Evolutionary conservation across 345 rosid species (phyloP), one percentile per base, ranked within the genome.

Genomic region (Populus euphratica): DNA sequence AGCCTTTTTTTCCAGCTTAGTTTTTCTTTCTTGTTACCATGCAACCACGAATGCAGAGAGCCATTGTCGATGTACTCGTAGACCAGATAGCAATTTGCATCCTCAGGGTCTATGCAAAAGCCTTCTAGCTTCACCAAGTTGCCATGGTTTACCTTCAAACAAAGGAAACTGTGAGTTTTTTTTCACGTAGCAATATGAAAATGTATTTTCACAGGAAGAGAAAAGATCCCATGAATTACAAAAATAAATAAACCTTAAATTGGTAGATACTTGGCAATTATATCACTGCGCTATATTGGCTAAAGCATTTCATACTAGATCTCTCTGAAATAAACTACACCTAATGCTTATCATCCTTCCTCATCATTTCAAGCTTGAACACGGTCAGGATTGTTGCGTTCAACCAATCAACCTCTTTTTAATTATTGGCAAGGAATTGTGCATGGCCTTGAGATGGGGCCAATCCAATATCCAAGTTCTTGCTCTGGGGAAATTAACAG

Each of bases 41-140:
- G 90, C 11, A 91, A 86, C 91, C 88, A 88, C 16, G 87, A 86
- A 73, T 87, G 76, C 74, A 91, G 89, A 31, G 92, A 90, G 11
- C 91, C 91, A 36, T 80, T 90, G 79, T 87, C 86, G 5, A 88
- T 62, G 75, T 83, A 87, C 82, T 91, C 92, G 27, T 90, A 90
- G 80, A 90, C 78, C 73, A 91, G 82, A 73, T 88, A 88, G 88
- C 93, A 91, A 76, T 80, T 87, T 10, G 73, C 88, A 41, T 89
- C 90, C 47, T 85, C 88, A 8, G 86, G 83, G 72, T 88, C 89
- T 59, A 90, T 84, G 84, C 92, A 88, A 80, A 91, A 91, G 21
- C 96, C 96, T 36, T 89, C 93, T 68, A 91, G 80, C 88, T 77
- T 88, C 86, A 91, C 93, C 72, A 90, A 81, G 75, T 87, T 91